These are phyloP conservation scores for Pezicula carpinea DNA, from an alignment of 2,329 filamentous ascomycete genomes.

Conservation along the genomic window DNA sequence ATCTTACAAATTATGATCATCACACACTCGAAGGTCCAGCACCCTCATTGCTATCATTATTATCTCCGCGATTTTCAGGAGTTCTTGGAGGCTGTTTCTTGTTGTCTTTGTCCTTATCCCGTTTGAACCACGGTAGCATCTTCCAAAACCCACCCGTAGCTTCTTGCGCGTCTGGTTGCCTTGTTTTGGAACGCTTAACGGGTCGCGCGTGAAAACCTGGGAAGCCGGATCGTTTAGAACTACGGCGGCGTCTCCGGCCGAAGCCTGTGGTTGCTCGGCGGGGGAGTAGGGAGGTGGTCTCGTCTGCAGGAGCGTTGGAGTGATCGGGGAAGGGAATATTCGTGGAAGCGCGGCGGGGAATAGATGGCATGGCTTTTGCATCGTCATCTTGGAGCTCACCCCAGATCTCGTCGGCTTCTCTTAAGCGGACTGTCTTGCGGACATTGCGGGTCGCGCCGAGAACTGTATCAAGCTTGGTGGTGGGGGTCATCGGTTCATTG, in stretches of 20 bases:
- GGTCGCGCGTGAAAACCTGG: conserved; percentile 53
- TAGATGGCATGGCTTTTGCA: conserved; percentile 20
- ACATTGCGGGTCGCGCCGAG: conserved; percentile 23
- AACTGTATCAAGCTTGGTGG: conserved; percentile 26
- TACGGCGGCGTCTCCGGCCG: conserved; percentile 33
- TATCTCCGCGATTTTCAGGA: conserved; percentile 1
- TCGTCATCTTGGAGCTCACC: conserved; percentile 77
- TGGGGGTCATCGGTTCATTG: conserved; percentile 25
- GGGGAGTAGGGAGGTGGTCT: conserved; percentile 20
- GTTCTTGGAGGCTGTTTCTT: conserved; percentile 15
- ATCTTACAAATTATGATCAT: too few species aligned
- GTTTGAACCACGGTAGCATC: conserved; percentile 46
- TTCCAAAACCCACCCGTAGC: conserved; percentile 49
- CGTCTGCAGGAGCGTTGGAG: conserved; percentile 10
- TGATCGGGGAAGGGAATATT: conserved; percentile 4
- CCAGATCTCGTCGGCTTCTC: conserved; percentile 79
- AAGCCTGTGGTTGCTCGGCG: conserved; percentile 12
- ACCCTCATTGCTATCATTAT: neutral
- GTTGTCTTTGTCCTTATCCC: conserved; percentile 16
- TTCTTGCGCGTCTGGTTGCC: conserved; percentile 41
- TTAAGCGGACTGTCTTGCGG: conserved; percentile 27
- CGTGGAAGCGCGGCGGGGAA: conserved; percentile 10
- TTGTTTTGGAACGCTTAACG: conserved; percentile 10
- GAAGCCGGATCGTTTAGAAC: conserved; percentile 51
- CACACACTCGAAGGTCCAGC: neutral